Evolutionary conservation across 192 early-diverging fungal genomes (phyloP).

Genomic region (Powellomyces hirtus): DNA sequence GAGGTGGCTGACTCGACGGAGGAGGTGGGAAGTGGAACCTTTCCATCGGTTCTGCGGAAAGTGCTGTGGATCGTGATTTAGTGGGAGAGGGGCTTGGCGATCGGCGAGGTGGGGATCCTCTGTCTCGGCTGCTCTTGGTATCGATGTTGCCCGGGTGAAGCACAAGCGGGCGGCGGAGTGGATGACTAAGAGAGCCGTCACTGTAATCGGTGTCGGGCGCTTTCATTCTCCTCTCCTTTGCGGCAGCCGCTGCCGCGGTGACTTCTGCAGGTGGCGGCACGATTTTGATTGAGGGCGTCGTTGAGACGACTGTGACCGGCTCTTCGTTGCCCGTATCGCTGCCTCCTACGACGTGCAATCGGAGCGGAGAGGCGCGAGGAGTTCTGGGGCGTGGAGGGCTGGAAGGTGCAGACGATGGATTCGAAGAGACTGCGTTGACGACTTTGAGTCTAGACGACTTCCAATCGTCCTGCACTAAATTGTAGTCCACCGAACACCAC

Average conservation of each 20-base stretch:
- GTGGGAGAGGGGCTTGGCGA: not conserved
- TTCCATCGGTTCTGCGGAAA: not conserved
- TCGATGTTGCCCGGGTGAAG: no score
- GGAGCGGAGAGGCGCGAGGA: not conserved
- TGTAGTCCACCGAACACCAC: constrained; percentile 4
- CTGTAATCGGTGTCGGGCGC: not conserved
- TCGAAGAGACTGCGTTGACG: not conserved
- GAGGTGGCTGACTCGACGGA: not conserved
- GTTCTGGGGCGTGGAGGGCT: no score
- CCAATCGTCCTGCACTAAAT: not conserved
- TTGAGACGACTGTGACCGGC: not conserved
- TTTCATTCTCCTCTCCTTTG: no score
- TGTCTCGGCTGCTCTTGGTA: not conserved
- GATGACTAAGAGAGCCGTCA: not conserved
- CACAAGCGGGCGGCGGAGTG: not conserved
- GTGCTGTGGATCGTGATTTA: not conserved
- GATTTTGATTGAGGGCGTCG: not conserved
- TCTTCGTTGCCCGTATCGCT: not conserved
- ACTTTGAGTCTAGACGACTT: not conserved
- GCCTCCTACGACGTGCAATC: not conserved
- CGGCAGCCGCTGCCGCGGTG: no score
- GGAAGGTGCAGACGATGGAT: not conserved
- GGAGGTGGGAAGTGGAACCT: not conserved
- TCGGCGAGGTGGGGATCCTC: not conserved
- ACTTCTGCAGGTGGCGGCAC: no score